Percentiles rank a stretch among this genome's conserved stretches.
Conservation (phyloP, 257 asterid genomes). For the Ilex asprella region DNA sequence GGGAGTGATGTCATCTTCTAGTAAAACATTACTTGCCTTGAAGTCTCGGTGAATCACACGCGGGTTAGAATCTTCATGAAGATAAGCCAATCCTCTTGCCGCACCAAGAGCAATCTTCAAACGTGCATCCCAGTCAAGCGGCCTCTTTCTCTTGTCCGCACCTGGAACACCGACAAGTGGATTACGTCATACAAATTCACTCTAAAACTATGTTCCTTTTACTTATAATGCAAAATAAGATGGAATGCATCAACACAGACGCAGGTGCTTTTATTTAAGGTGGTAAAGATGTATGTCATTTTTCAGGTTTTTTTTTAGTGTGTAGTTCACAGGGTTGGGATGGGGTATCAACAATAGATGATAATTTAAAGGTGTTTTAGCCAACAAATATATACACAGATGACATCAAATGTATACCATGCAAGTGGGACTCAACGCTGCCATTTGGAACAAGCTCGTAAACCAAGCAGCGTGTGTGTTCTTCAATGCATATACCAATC, state of each 20-base stretch:
- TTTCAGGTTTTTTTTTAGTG: no score
- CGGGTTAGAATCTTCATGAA: conserved; percentile 97
- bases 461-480: conserved; percentile 70
- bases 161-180: conserved; percentile 43
- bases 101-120: conserved; percentile 95
- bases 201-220: conserved; percentile 1
- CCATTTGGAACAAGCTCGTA: conserved; percentile 90
- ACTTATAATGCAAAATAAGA: not conserved
- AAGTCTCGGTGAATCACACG: conserved; percentile 98
- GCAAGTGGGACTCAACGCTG: conserved; percentile 96
- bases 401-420: conserved; percentile 41
- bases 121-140: conserved; percentile 96
- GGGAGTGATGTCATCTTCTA: conserved; percentile 87
- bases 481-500: conserved; percentile 91
- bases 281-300: not conserved
- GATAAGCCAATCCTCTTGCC: conserved; percentile 95
- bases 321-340: not conserved
- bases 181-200: no score
- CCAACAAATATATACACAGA: not conserved
- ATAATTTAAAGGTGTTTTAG: not conserved
- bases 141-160: conserved; percentile 43
- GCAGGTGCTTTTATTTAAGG: not conserved
- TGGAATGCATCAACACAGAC: conserved; percentile 3
- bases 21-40: conserved; percentile 85
- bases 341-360: not conserved